These are phyloP conservation scores for Podospora conica DNA, from an alignment of 495 filamentous ascomycete species.

Conservation along the genomic window DNA sequence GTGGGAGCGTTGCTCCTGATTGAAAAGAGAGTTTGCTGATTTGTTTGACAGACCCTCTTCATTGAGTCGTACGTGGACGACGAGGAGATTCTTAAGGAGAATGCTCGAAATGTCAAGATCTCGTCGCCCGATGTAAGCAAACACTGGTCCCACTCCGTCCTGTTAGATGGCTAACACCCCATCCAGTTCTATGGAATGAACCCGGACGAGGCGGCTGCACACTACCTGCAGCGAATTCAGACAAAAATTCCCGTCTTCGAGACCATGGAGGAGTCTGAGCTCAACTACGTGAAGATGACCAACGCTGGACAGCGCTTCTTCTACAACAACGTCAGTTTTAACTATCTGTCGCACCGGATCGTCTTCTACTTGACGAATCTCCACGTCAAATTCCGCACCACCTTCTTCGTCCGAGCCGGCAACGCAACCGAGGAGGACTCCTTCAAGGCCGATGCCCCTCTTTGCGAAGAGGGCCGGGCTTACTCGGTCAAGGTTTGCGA, in stretches of 20 bases:
- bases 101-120: slow-evolving; percentile 95
- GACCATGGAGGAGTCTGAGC: slow-evolving; percentile 86
- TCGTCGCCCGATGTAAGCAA: slow-evolving; percentile 81
- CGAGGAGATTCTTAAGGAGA: slow-evolving; percentile 89
- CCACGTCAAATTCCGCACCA: slow-evolving; percentile 88
- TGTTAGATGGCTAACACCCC: slow-evolving; percentile 21
- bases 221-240: slow-evolving; percentile 83
- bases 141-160: not conserved
- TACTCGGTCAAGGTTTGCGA: slow-evolving; percentile 88
- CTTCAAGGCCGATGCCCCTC: slow-evolving; percentile 80
- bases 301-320: slow-evolving; percentile 90
- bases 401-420: slow-evolving; percentile 84
- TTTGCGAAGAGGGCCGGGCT: slow-evolving; percentile 74
- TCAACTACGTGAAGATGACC: slow-evolving; percentile 99
- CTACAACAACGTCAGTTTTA: slow-evolving; percentile 93
- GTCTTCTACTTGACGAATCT: slow-evolving; percentile 97
- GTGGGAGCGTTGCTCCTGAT: not conserved
- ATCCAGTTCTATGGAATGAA: slow-evolving; percentile 79
- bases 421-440: slow-evolving; percentile 67
- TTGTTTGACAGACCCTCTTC: slow-evolving; percentile 67
- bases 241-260: slow-evolving; percentile 93
- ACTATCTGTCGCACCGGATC: slow-evolving; percentile 90
- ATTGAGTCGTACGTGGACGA: slow-evolving; percentile 95
- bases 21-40: slow-evolving; percentile 7
- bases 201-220: slow-evolving; percentile 81